Evolutionary conservation across 2,329 filamentous ascomycete species (phyloP), one percentile per base, ranked within the genome.

Genomic region (Fusarium ramigenum): DNA sequence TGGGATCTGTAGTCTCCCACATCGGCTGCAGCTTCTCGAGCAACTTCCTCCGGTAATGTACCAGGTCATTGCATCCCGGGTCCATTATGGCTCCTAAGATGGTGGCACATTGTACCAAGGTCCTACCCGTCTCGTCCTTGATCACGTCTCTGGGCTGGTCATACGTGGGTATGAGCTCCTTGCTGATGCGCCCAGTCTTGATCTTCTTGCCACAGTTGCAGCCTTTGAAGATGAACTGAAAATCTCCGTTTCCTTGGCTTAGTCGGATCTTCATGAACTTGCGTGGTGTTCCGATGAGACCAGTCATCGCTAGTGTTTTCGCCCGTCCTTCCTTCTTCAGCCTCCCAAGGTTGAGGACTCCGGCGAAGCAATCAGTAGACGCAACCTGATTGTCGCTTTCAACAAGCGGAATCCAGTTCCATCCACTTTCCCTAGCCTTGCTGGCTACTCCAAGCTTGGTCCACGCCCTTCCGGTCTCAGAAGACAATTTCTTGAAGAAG

Each of bases 201-300:
- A 49, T 49, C 21, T 49, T 49, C 46, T 49, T 32, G 28, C 46
- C 46, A 8, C 46, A 49, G 12, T 49, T 49, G 9, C 46, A 49
- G 4, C 46, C 46, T 0, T 49, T 49, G 28, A 49, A 49, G 15
- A 15, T 49, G 46, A 49, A 49, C 1, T 49, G 46, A 18, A 49
- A 49, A 0, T 49, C 46, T 32, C 46, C 21, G 2, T 49, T 49
- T 12, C 28, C 46, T n/a, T 49, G 46, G 28, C 21, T 32, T 0
- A 49, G 46, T 4, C 46, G 14, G 46, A 49, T 49, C 46, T 49
- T 49, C 46, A 49, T 49, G 28, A 49, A 32, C 28, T 49, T 49
- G 14, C 46, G 46, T 18, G 46, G 46, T 7, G 46, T 49, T 7
- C 46, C 46, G 9, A 49, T 32, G 9, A 49, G 46, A 7, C 46